Evolutionary conservation across 163 green algal species (phyloP), one percentile per base, ranked within the genome.

Genomic region (Coccomyxa subellipsoidea): DNA sequence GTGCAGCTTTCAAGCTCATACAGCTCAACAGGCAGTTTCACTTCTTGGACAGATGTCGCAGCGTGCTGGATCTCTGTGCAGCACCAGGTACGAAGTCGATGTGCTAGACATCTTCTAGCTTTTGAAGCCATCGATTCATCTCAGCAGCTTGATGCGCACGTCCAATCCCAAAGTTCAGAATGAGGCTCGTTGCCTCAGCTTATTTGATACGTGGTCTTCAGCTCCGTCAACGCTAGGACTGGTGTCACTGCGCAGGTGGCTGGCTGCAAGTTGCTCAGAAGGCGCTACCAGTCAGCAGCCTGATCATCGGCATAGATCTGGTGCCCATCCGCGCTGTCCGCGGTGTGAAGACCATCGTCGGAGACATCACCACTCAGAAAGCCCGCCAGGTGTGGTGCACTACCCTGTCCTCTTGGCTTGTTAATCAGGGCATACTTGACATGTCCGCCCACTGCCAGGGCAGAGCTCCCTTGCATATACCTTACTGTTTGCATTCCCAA

Each of bases 1-100:
- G 97, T 88, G 96, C 97, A 38, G 95, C 97, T 3, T 99, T 99
- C 89, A 99, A 99, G 93, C 93, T 99, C 23, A 95, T 99, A 36
- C 97, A 99, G 90, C 92, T 99, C 12, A 99, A 99, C 89, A 88
- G 94, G 39, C 97, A 98, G 88, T 98, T 96, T 85, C 88, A 96
- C 80, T 98, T 99, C 85, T 89, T 99, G 21, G 81, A 85, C 35
- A 91, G 90, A 36, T 93, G 92, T 84, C 82, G 88, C 18, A 88
- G 92, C 0, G 72, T 97, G 54, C 89, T 99, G 39, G 97, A 99
- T 84, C 90, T 99, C 27, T 99, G 97, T 85, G 97, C 97, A 32
- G 97, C 97, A 7, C 96, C 96, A 82, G 93, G 93, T 88, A 86
- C 5, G 2, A 59, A 6, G 2, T 59, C 23, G 47, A 59, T 59